Evolutionary conservation across 352 stramenopile species (phyloP).

Genomic region (Phytopythium vexans): DNA sequence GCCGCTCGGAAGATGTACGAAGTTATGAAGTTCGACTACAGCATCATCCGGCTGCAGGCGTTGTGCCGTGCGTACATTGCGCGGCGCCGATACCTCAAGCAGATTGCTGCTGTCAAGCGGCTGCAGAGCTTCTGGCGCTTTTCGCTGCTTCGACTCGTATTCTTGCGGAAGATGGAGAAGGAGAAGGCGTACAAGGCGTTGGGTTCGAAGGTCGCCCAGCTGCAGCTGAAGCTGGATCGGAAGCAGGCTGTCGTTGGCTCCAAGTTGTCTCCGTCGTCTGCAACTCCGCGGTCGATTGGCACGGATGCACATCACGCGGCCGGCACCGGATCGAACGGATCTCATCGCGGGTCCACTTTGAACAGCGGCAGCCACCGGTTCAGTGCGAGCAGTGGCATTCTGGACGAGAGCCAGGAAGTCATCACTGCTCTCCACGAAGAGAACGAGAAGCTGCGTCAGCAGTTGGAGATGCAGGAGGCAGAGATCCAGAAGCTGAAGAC

Average conservation of each 20-base stretch:
- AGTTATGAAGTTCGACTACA: conserved; percentile 74
- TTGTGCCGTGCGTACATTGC: conserved; percentile 57
- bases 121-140: conserved; percentile 82
- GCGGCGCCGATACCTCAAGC: conserved; percentile 51
- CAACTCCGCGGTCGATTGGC: conserved; percentile 27
- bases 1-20: conserved; percentile 59
- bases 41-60: conserved; percentile 73
- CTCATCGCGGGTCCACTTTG: conserved; percentile 48
- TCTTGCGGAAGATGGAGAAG: conserved; percentile 79
- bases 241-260: conserved; percentile 37
- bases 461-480: conserved; percentile 69
- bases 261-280: conserved; percentile 41
- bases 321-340: conserved; percentile 16
- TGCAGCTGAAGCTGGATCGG: conserved; percentile 67
- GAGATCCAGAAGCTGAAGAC: conserved; percentile 76
- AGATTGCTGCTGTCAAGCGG: conserved; percentile 36
- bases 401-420: conserved; percentile 86
- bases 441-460: conserved; percentile 71
- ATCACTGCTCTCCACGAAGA: conserved; percentile 82
- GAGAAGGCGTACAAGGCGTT: conserved; percentile 75
- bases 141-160: conserved; percentile 68
- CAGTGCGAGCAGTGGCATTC: conserved; percentile 66
- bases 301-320: conserved; percentile 7
- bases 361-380: conserved; percentile 39
- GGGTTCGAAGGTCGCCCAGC: conserved; percentile 64